Percentiles rank a stretch among this genome's conserved stretches.
These are phyloP conservation scores for Malus asiatica DNA, from an alignment of 306 rosid species.

Conservation along the genomic window DNA sequence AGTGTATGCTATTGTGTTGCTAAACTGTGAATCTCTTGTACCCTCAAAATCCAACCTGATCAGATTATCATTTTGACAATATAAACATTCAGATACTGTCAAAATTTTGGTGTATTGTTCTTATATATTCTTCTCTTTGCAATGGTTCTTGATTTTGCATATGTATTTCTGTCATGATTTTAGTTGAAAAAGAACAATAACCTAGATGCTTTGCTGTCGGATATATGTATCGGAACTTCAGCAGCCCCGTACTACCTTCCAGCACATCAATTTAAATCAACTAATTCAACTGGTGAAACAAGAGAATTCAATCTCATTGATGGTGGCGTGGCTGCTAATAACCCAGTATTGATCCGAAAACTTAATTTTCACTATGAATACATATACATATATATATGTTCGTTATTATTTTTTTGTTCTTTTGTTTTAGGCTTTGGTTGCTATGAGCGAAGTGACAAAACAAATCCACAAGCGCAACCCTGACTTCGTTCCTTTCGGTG, in stretches of 20 bases:
- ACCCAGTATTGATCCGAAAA: constrained; percentile 22
- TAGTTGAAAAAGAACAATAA: not conserved
- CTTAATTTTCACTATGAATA: not conserved
- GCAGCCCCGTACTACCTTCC: constrained; percentile 36
- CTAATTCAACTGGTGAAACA: not conserved
- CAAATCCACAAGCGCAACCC: constrained; percentile 6
- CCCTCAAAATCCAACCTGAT: not conserved
- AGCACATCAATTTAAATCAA: constrained; percentile 16
- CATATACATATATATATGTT: not conserved
- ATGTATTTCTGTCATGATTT: not conserved
- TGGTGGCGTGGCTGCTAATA: constrained; percentile 36
- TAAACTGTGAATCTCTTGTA: not conserved
- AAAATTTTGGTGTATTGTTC: too few species aligned
- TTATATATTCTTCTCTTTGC: too few species aligned
- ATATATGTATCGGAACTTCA: constrained; percentile 32
- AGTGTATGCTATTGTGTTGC: not conserved
- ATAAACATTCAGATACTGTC: too few species aligned
- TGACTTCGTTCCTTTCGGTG: constrained; percentile 25
- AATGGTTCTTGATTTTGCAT: not conserved
- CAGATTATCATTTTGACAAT: too few species aligned
- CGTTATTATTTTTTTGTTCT: not conserved
- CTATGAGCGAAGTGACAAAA: constrained; percentile 5
- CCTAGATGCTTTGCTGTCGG: constrained; percentile 14
- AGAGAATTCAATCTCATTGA: constrained; percentile 34
- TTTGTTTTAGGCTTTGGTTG: constrained; percentile 21